phyloP scores from a whole-genome alignment of 2,329 filamentous ascomycete species.

The Microcyclospora pomicola region DNA sequence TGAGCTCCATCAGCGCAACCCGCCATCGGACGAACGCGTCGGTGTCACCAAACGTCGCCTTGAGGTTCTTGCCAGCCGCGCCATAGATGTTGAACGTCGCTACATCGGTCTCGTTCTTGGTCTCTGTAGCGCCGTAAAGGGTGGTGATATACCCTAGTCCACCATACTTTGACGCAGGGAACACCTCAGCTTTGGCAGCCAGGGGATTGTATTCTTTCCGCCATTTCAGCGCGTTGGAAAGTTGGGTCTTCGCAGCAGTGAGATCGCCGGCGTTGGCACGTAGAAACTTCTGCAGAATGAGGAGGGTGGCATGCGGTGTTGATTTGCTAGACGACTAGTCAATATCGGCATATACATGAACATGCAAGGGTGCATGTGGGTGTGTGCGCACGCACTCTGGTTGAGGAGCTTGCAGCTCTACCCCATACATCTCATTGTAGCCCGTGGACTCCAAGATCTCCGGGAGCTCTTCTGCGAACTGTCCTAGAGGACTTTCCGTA shows the following conservation, averaged over 20 bases:
- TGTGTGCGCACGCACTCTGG: conserved; percentile 12
- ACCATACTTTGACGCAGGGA: conserved; percentile 56
- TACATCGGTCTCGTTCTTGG: conserved; percentile 45
- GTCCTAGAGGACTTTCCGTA: conserved; percentile 12
- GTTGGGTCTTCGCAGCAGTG: conserved; percentile 60
- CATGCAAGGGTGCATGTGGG: conserved; percentile 19
- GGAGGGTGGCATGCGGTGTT: conserved; percentile 56
- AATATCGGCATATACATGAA: conserved; percentile 4
- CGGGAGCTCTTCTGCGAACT: conserved; percentile 44
- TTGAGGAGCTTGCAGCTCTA: conserved; percentile 40
- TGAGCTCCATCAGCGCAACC: conserved; percentile 78
- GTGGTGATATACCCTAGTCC: conserved; percentile 68
- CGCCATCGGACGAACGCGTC: conserved; percentile 82
- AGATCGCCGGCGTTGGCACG: conserved; percentile 74
- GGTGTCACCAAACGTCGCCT: conserved; percentile 66
- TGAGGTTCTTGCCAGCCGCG: conserved; percentile 63
- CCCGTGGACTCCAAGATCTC: conserved; percentile 42
- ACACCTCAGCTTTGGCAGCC: conserved; percentile 47
- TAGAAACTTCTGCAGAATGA: conserved; percentile 85
- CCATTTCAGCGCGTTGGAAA: conserved; percentile 69
- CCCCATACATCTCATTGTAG: conserved; percentile 77
- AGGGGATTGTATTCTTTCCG: conserved; percentile 61
- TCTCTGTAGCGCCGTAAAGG: conserved; percentile 44
- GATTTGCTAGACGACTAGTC: conserved; percentile 11
- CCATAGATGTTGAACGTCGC: conserved; percentile 94